These are phyloP conservation scores for Pichia terricola DNA, from an alignment of 1,139 yeast species.

Conservation along the genomic window DNA sequence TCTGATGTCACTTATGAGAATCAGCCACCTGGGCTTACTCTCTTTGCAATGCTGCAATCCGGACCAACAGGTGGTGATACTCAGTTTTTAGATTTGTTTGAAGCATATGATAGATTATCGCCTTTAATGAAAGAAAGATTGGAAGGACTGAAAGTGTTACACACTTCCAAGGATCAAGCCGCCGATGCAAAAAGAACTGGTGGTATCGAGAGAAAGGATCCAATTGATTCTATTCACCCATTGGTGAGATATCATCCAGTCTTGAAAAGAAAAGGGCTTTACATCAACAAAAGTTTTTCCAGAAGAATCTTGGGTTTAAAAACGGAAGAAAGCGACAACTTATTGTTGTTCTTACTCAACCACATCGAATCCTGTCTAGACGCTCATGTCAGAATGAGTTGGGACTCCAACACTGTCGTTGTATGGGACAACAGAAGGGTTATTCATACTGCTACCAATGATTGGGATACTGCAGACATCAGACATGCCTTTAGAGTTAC, in stretches of 20 bases:
- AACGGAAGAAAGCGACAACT: constrained; percentile 49
- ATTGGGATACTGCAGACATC: constrained; percentile 44
- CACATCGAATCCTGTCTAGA: constrained; percentile 44
- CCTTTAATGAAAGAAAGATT: constrained; percentile 49
- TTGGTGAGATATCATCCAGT: constrained; percentile 63
- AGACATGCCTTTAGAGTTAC: constrained; percentile 66
- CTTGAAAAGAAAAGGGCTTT: constrained; percentile 50
- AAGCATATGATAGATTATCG: constrained; percentile 58
- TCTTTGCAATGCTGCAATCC: constrained; percentile 39
- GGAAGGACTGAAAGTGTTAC: constrained; percentile 26
- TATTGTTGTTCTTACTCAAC: constrained; percentile 42
- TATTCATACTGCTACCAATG: constrained; percentile 53
- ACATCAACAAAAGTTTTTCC: constrained; percentile 51
- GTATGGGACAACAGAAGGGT: constrained; percentile 67
- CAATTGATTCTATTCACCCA: constrained; percentile 57
- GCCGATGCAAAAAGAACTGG: constrained; percentile 42
- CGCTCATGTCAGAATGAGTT: constrained; percentile 46
- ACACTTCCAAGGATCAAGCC: constrained; percentile 42
- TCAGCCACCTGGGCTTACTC: constrained; percentile 62
- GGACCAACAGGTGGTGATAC: constrained; percentile 55
- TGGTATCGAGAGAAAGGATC: constrained; percentile 49
- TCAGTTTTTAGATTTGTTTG: constrained; percentile 51
- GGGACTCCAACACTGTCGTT: constrained; percentile 52
- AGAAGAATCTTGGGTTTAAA: constrained; percentile 57
- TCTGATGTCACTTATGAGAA: constrained; percentile 62